Evolutionary conservation across 2,329 filamentous ascomycete genomes (phyloP), one percentile per base, ranked within the genome.

Genomic region (Botrytis hyacinthi): DNA sequence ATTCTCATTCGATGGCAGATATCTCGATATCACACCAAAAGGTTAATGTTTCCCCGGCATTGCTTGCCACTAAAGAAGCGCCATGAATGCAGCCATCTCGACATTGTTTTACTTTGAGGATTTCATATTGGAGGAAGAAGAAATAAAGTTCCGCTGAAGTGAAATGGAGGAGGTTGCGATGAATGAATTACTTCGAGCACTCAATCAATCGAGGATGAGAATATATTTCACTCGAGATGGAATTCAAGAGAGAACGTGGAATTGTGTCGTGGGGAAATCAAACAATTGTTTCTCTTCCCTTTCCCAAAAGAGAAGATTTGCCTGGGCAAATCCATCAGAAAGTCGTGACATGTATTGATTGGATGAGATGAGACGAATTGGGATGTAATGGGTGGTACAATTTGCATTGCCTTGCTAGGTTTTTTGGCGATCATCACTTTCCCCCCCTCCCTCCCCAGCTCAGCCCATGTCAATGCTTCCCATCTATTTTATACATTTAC

Each of bases 31-130:
- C 65, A 51, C n/a, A 51, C n/a, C 46, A n/a, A 26, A 54, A 67
- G n/a, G 22, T 44, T 32, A 29, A 32, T 67, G 51, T 60, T 48
- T 57, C 70, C 61, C 61, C 63, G 71, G 71, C 63, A 72, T 61
- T 60, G 51, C 61, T 48, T 60, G 44, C 62, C 63, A 60, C 51
- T 60, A 72, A 35, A 69, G 63, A 72, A 72, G 32, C 71, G 71
- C 71, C 63, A 60, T 72, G 5, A 48, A 68, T 68, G 65, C 65
- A 72, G 62, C 62, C 71, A 72, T 71, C 8, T 65, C 60, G 48
- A 68, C 14, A 68, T 57, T 54, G 51, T 57, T 57, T 57, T 57
- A 29, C n/a, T 54, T n/a, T 40, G 14, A 68, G 65, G 12, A 20
- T 51, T 51, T 9, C 32, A 29, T 4, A 42, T 65, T 65, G 42